These are phyloP conservation scores for Polytolypa hystricis DNA, from an alignment of 2,329 filamentous ascomycete species.

Conservation along the genomic window DNA sequence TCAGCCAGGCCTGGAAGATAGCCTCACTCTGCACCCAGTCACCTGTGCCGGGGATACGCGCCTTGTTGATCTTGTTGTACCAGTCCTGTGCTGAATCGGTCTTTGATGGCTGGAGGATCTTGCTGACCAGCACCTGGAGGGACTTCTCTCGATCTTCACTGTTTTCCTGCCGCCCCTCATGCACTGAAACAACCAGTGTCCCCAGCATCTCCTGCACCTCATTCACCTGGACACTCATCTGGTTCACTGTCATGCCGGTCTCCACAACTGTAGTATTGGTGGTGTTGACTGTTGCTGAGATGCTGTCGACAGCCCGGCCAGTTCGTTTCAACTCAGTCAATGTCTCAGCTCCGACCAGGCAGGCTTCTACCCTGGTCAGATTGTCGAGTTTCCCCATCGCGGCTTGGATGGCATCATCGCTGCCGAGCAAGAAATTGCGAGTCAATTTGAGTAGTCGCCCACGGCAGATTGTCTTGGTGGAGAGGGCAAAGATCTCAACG, in stretches of 20 bases:
- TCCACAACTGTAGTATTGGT: slow-evolving; percentile 4
- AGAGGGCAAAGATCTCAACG: slow-evolving; percentile 37
- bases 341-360: slow-evolving; percentile 38
- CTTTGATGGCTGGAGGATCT: slow-evolving; percentile 7
- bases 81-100: slow-evolving; percentile 31
- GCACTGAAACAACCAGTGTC: too few relatives aligned
- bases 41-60: slow-evolving; percentile 33
- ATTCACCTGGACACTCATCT: too few relatives aligned
- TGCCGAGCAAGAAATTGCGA: slow-evolving; percentile 31
- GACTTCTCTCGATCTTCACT: too few relatives aligned
- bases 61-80: slow-evolving; percentile 33
- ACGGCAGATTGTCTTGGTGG: slow-evolving; percentile 31
- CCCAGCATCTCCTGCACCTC: too few relatives aligned
- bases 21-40: slow-evolving; percentile 37
- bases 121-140: too few relatives aligned
- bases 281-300: slow-evolving; percentile 6
- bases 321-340: slow-evolving; percentile 11
- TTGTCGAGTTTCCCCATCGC: slow-evolving; percentile 32
- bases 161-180: too few relatives aligned
- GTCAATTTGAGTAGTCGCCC: slow-evolving; percentile 33
- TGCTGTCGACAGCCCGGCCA: slow-evolving; percentile 7
- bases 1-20: slow-evolving; percentile 30
- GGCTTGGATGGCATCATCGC: slow-evolving; percentile 30
- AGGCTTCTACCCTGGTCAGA: slow-evolving; percentile 31
- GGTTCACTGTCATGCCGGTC: too few relatives aligned